A percentile compares a stretch with the other conserved stretches of the same genome.
These are phyloP conservation scores for Leccinum boreale DNA, from an alignment of 768 basidiomycete species.

Conservation along the genomic window DNA sequence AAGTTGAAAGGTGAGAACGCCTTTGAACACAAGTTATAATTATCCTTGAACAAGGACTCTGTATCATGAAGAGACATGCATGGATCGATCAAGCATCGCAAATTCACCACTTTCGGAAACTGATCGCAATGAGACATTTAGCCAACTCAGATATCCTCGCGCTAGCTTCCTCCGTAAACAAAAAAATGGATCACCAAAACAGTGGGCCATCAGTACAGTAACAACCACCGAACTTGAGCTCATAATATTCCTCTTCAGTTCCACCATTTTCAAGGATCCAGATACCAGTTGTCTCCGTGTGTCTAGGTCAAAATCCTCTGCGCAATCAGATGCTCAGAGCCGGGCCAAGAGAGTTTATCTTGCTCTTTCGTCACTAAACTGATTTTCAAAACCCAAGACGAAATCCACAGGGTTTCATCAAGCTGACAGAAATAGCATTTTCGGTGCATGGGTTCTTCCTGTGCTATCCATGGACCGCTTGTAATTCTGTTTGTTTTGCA, in stretches of 20 bases:
- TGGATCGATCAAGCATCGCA: background rate
- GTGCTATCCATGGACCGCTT: background rate
- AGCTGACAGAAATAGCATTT: conserved; percentile 46
- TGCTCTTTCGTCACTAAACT: conserved; percentile 3
- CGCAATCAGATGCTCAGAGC: conserved; percentile 1
- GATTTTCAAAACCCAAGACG: background rate
- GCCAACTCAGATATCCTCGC: background rate
- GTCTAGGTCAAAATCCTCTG: conserved; percentile 6
- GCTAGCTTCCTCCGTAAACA: background rate
- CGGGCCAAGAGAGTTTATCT: conserved; percentile 13
- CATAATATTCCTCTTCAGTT: background rate
- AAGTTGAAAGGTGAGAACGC: conserved; percentile 8
- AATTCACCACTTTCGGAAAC: background rate
- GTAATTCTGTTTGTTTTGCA: background rate
- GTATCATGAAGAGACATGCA: conserved; percentile 2
- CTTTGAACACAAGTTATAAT: background rate
- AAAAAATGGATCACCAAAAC: background rate
- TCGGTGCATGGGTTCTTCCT: conserved; percentile 47
- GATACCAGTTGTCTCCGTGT: conserved; percentile 6
- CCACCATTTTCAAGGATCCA: background rate
- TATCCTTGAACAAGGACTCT: background rate
- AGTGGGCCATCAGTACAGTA: conserved; percentile 8
- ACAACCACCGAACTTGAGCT: background rate
- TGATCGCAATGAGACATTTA: background rate
- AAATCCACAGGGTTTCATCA: background rate